Evolutionary conservation across 805 yeast species (phyloP), one percentile per base, ranked within the genome.

Genomic region (Sungouiella blattae): DNA sequence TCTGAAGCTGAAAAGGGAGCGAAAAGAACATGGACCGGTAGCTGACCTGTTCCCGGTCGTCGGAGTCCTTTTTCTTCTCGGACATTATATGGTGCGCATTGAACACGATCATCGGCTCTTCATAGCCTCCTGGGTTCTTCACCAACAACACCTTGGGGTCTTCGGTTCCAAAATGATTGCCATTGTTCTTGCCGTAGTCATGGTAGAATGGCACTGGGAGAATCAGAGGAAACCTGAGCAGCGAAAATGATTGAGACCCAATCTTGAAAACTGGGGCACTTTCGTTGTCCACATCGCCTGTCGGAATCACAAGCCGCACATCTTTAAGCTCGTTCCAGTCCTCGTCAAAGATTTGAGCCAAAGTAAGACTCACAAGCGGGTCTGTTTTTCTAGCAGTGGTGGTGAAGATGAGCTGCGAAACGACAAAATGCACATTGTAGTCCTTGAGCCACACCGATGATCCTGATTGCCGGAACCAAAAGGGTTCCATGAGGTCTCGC

Each of bases 401-500:
- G 14, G 45, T 22, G 29, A 43, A 49, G n/a, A 50, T 26, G 17
- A 53, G 38, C 11, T 57, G 41, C 2, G 52, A 46, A 5, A 52
- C 53, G 45, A 53, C 40, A 30, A 40, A 34, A 28, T 53, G 58
- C 8, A 46, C 41, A 11, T 47, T 40, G 23, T 44, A 41, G 9
- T 53, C 44, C 16, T 48, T 43, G 12, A 53, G 43, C 47, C 46
- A 53, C 12, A 49, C 55, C 5, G 52, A 43, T 3, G 56, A 47
- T 14, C 55, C 50, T 12, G 48, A 40, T 43, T 50, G 37, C 23
- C 47, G 30, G 32, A 47, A 49, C 57, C 57, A 53, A 36, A 33
- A 33, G 7, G 30, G 31, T 3, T 28, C 23, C 3, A 34, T 31
- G 7, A 39, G 24, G 13, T 30, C 31, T 9, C 13, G 22, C 21